phyloP scores from a whole-genome alignment of 768 basidiomycete species.

The Tubosaeta sp. region DNA sequence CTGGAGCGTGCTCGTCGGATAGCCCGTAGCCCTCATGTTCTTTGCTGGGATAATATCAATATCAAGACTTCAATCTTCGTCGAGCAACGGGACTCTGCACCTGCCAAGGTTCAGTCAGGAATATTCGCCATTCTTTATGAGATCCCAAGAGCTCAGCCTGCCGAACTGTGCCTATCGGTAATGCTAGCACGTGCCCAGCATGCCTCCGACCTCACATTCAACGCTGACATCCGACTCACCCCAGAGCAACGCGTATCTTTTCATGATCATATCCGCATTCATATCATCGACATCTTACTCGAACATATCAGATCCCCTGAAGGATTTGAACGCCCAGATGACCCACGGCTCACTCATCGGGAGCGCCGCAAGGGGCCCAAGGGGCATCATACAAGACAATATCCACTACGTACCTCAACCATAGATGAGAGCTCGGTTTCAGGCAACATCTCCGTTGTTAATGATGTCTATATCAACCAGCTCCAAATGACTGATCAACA shows the following conservation, averaged over 20 bases:
- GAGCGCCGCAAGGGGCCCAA: background rate
- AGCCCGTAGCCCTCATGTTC: background rate
- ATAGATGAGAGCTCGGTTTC: constrained; percentile 6
- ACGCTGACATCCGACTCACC: background rate
- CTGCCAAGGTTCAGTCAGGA: background rate
- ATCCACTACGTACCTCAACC: background rate
- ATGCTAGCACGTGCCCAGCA: background rate
- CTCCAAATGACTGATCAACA: background rate
- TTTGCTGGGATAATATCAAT: constrained; percentile 2
- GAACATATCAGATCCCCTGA: background rate
- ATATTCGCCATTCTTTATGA: background rate
- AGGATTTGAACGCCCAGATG: background rate
- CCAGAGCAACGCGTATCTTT: background rate
- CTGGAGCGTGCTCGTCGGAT: background rate
- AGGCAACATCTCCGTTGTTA: background rate
- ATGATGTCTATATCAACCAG: constrained; percentile 5
- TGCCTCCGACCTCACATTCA: background rate
- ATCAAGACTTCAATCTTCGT: background rate
- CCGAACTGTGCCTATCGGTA: background rate
- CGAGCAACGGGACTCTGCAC: background rate
- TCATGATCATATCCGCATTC: background rate
- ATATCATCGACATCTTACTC: background rate
- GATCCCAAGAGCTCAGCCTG: background rate
- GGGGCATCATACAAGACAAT: background rate
- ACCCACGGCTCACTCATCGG: background rate